These are phyloP conservation scores for Suillus lakei DNA, from an alignment of 768 basidiomycete species.

Conservation along the genomic window DNA sequence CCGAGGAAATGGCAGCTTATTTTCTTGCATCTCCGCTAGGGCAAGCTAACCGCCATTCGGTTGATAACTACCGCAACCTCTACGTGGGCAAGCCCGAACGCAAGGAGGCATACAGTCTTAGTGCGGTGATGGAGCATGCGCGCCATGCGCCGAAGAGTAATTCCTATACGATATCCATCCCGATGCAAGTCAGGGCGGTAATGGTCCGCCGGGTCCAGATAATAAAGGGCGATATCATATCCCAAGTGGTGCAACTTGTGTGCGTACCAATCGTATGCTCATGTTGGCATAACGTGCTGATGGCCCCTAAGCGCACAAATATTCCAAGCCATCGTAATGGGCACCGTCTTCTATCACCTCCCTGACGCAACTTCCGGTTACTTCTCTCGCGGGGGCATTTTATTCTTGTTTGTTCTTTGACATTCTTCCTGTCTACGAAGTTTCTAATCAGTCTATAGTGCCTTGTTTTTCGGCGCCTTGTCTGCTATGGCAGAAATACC, in stretches of 20 bases:
- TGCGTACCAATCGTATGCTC: slow-evolving; percentile 21
- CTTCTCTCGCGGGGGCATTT: slow-evolving; percentile 75
- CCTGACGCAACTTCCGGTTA: slow-evolving; percentile 39
- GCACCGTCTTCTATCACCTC: slow-evolving; percentile 52
- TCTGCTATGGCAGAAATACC: slow-evolving; percentile 64
- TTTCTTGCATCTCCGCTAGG: slow-evolving; percentile 48
- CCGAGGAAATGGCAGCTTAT: slow-evolving; percentile 60
- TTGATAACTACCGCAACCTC: slow-evolving; percentile 49
- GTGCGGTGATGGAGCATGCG: slow-evolving; percentile 58
- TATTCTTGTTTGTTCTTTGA: slow-evolving; percentile 68
- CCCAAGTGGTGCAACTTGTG: slow-evolving; percentile 37
- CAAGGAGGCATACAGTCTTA: slow-evolving; percentile 49
- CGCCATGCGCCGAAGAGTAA: slow-evolving; percentile 47
- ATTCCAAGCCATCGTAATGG: slow-evolving; percentile 37
- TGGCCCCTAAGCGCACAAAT: slow-evolving; percentile 41
- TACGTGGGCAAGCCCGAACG: slow-evolving; percentile 51
- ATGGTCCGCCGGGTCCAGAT: slow-evolving; percentile 52
- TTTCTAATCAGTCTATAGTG: slow-evolving; percentile 35
- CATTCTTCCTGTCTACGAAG: slow-evolving; percentile 1
- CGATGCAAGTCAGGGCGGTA: slow-evolving; percentile 52
- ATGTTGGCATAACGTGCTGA: slow-evolving; percentile 10
- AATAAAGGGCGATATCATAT: slow-evolving; percentile 42
- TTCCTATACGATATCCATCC: slow-evolving; percentile 54
- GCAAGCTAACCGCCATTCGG: slow-evolving; percentile 49
- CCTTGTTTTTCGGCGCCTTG: slow-evolving; percentile 63